These are phyloP conservation scores for Trichoderma koningiopsis DNA, from an alignment of 2,329 filamentous ascomycete genomes.

Conservation along the genomic window DNA sequence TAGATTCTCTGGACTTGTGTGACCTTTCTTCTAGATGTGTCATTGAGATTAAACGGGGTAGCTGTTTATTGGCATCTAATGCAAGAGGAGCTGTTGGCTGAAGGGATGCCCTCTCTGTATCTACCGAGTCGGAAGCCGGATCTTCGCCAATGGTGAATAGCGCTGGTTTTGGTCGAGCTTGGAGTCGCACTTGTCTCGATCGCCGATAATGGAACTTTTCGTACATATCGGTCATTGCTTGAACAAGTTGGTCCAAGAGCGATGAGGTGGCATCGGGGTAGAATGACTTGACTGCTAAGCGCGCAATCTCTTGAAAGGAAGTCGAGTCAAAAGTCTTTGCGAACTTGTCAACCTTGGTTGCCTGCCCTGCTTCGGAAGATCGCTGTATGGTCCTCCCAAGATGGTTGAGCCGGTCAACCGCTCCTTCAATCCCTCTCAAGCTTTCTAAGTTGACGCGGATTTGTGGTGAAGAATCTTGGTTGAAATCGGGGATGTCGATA, in stretches of 20 bases:
- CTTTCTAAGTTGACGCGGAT: conserved; percentile 7
- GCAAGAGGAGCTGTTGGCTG: background rate
- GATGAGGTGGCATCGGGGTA: conserved; percentile 9
- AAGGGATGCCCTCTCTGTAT: too few relatives aligned
- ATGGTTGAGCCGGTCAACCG: conserved; percentile 19
- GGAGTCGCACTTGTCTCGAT: conserved; percentile 15
- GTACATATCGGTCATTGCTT: conserved; percentile 20
- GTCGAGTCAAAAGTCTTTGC: background rate
- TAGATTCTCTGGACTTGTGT: background rate
- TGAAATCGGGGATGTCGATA: background rate
- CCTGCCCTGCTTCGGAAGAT: conserved; percentile 11
- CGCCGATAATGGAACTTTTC: conserved; percentile 9
- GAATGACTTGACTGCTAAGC: background rate
- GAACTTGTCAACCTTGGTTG: background rate
- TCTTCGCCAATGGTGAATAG: background rate
- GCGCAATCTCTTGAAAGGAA: conserved; percentile 1
- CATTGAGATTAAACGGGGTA: background rate
- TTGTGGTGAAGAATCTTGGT: background rate
- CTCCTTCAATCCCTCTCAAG: conserved; percentile 5
- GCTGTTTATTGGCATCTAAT: background rate
- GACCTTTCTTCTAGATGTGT: background rate
- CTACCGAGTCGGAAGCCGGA: background rate
- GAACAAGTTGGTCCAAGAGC: conserved; percentile 11
- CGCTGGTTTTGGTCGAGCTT: background rate
- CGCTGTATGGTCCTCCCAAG: conserved; percentile 10